Evolutionary conservation across 2,329 filamentous ascomycete species (phyloP).

Genomic region (Triangularia setosa): DNA sequence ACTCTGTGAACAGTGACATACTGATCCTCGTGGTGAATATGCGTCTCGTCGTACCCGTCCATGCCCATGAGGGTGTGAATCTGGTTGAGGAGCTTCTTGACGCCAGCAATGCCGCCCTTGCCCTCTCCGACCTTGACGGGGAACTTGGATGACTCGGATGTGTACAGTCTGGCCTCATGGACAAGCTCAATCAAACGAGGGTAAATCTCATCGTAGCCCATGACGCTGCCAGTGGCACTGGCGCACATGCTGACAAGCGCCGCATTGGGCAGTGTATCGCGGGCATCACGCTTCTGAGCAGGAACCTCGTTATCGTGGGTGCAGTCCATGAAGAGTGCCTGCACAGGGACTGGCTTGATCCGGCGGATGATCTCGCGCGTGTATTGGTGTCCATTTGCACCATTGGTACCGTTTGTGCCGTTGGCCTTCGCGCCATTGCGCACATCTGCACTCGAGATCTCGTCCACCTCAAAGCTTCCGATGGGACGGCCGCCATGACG

Average conservation of each 20-base stretch:
- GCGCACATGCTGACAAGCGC: conserved; percentile 95
- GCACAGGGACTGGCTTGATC: conserved; percentile 83
- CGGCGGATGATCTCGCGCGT: conserved; percentile 66
- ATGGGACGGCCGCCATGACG: conserved; percentile 90
- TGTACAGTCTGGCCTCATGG: conserved; percentile 79
- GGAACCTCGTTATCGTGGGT: conserved; percentile 98
- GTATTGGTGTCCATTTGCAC: conserved; percentile 25
- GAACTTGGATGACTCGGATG: conserved; percentile 65
- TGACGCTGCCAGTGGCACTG: conserved; percentile 90
- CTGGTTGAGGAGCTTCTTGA: conserved; percentile 91
- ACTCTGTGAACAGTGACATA: conserved; percentile 96
- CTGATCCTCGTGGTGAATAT: conserved; percentile 93
- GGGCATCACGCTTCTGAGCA: conserved; percentile 88
- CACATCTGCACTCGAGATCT: conserved; percentile 63
- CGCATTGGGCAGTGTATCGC: conserved; percentile 90
- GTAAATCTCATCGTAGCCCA: conserved; percentile 97
- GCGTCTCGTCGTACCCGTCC: conserved; percentile 89
- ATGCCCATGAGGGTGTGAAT: conserved; percentile 95
- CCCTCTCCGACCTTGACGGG: conserved; percentile 63
- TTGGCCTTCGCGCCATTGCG: conserved; percentile 19
- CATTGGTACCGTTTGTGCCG: conserved; percentile 23
- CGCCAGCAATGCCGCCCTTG: conserved; percentile 79
- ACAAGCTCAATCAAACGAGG: conserved; percentile 91
- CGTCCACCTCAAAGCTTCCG: conserved; percentile 94
- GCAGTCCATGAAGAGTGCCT: conserved; percentile 97